phyloP scores from a whole-genome alignment of 2,329 filamentous ascomycete genomes.

The Exserohilum rostratum region DNA sequence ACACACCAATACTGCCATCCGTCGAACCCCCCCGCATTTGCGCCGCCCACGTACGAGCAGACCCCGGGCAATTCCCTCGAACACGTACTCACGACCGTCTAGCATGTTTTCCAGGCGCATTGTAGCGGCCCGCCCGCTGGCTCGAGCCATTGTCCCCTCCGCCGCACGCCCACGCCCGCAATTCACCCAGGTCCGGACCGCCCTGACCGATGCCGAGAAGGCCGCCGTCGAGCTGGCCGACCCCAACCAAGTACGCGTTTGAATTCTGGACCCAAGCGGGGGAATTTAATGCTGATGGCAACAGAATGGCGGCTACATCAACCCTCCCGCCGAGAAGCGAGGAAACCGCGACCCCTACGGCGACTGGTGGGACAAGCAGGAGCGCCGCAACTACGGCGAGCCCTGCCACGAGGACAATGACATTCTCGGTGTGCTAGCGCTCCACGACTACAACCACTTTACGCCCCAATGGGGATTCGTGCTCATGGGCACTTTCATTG shows the following conservation, averaged over 20 bases:
- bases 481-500: constrained; percentile 53
- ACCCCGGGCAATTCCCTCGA: constrained; percentile 8
- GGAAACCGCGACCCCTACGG: constrained; percentile 90
- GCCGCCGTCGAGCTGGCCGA: constrained; percentile 61
- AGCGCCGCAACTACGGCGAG: constrained; percentile 95
- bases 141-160: constrained; percentile 43
- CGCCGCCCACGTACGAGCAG: constrained; percentile 37
- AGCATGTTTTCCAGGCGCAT: constrained; percentile 54
- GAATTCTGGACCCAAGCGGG: background rate
- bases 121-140: constrained; percentile 50
- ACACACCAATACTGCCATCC: constrained; percentile 27
- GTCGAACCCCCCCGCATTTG: constrained; percentile 20
- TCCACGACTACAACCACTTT: constrained; percentile 87
- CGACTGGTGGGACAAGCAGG: constrained; percentile 97
- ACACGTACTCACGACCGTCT: constrained; percentile 50
- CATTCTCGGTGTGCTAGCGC: constrained; percentile 84
- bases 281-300: constrained; percentile 20
- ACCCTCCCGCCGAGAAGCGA: constrained; percentile 80
- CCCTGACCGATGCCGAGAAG: constrained; percentile 40
- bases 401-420: constrained; percentile 97
- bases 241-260: constrained; percentile 66
- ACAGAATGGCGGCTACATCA: constrained; percentile 83
- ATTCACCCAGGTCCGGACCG: constrained; percentile 47
- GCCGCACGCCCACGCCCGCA: constrained; percentile 36
- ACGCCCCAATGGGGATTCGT: constrained; percentile 75